A percentile compares a stretch with the other conserved stretches of the same genome.
Conservation (phyloP, 2,329 filamentous ascomycete species). For the Aspergillus sergii region DNA sequence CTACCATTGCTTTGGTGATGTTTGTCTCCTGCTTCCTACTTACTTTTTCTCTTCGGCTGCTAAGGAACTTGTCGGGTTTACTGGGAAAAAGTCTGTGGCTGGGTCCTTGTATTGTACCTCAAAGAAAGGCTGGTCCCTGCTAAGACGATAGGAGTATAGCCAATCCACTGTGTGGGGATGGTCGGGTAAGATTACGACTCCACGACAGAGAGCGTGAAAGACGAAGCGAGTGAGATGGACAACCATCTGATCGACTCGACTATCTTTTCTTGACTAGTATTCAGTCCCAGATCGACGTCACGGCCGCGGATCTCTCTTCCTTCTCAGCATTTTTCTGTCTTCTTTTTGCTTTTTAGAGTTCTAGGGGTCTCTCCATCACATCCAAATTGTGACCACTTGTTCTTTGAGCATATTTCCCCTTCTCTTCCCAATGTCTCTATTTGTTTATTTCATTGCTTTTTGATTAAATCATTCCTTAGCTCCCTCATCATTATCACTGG, state of each 20-base stretch:
- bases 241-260: not conserved
- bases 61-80: not conserved
- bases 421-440: not conserved
- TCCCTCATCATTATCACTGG: not conserved
- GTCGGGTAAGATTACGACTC: conserved; percentile 3
- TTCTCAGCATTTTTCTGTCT: not conserved
- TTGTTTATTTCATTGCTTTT: not conserved
- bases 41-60: not conserved
- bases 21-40: not conserved
- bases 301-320: conserved; percentile 3
- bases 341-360: not conserved
- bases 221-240: not conserved
- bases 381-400: not conserved
- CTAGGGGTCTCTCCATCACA: not conserved
- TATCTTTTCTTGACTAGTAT: not conserved
- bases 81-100: not conserved
- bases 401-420: not conserved
- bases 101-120: not conserved
- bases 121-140: not conserved
- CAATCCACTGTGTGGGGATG: not conserved
- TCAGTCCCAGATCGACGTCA: conserved; percentile 1
- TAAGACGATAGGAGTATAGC: not conserved
- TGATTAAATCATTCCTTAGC: not conserved
- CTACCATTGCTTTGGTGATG: not conserved
- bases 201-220: not conserved